Evolutionary conservation across 2,329 filamentous ascomycete species (phyloP).

Genomic region (Periconia macrospinosa): DNA sequence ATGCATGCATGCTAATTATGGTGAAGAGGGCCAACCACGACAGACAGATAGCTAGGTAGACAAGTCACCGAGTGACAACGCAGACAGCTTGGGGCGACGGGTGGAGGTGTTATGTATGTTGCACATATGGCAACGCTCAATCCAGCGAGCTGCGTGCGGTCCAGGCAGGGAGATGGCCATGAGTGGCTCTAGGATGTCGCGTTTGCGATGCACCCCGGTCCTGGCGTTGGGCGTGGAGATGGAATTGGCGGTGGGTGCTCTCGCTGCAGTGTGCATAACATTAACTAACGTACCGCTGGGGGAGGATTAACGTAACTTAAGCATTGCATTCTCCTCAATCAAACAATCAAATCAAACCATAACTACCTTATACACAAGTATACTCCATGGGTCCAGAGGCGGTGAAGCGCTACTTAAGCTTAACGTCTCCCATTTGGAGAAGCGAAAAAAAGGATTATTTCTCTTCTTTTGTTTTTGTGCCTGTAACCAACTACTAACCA

Average conservation of each 20-base stretch:
- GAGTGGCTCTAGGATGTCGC: conserved; percentile 1
- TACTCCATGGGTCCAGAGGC: too few species aligned
- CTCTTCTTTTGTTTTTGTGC: too few species aligned
- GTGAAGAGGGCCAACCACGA: too few species aligned
- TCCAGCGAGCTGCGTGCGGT: neutral
- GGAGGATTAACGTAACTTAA: conserved; percentile 10
- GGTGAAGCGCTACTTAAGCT: conserved; percentile 4
- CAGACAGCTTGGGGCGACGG: neutral
- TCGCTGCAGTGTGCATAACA: conserved; percentile 6
- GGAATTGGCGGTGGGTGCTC: neutral
- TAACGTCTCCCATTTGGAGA: neutral
- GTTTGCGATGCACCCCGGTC: conserved; percentile 2
- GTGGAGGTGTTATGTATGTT: neutral
- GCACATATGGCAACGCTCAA: neutral
- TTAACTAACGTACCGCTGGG: too few species aligned
- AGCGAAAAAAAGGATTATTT: too few species aligned
- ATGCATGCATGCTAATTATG: neutral
- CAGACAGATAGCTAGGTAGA: neutral
- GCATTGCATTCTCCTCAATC: too few species aligned
- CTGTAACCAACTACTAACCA: too few species aligned
- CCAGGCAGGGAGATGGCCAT: neutral
- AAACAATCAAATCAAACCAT: too few species aligned
- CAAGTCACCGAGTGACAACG: conserved; percentile 2
- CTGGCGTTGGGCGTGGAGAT: conserved; percentile 4
- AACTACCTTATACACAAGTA: too few species aligned